A percentile compares a stretch with the other conserved stretches of the same genome.
Conservation (phyloP, 768 basidiomycete genomes). For the Leccinum longicurvipes region DNA sequence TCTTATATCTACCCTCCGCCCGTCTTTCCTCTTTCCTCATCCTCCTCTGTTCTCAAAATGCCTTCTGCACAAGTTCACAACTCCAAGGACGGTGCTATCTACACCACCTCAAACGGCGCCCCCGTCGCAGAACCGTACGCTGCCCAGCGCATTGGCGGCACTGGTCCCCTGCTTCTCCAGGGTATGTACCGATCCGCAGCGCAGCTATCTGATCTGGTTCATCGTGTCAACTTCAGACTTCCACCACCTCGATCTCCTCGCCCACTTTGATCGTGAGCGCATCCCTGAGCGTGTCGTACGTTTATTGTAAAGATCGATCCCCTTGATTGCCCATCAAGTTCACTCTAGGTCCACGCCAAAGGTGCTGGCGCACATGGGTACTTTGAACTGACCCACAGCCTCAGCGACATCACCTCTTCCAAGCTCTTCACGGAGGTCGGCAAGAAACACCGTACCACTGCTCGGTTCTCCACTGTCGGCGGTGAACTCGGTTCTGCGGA, state of each 20-base stretch:
- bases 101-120: constrained; percentile 86
- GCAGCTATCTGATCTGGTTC: constrained; percentile 6
- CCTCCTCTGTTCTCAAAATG: constrained; percentile 40
- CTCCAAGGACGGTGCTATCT: constrained; percentile 54
- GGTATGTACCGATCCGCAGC: constrained; percentile 42
- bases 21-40: not conserved
- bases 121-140: constrained; percentile 75
- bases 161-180: constrained; percentile 87
- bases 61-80: constrained; percentile 59
- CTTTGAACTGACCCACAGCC: constrained; percentile 85
- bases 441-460: constrained; percentile 68
- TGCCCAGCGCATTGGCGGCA: constrained; percentile 66
- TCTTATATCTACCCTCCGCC: constrained; percentile 9
- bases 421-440: constrained; percentile 61
- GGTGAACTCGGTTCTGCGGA: constrained; percentile 89
- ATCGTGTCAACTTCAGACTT: constrained; percentile 53
- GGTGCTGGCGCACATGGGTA: constrained; percentile 91
- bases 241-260: constrained; percentile 84
- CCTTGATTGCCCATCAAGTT: constrained; percentile 21
- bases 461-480: constrained; percentile 92
- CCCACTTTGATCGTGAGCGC: constrained; percentile 92
- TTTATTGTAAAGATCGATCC: constrained; percentile 5
- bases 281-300: constrained; percentile 91
- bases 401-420: constrained; percentile 78
- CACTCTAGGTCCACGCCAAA: constrained; percentile 78